These are phyloP conservation scores for Plasmodium billcollinsi DNA, from an alignment of 169 alveolate genomes.

Conservation along the genomic window DNA sequence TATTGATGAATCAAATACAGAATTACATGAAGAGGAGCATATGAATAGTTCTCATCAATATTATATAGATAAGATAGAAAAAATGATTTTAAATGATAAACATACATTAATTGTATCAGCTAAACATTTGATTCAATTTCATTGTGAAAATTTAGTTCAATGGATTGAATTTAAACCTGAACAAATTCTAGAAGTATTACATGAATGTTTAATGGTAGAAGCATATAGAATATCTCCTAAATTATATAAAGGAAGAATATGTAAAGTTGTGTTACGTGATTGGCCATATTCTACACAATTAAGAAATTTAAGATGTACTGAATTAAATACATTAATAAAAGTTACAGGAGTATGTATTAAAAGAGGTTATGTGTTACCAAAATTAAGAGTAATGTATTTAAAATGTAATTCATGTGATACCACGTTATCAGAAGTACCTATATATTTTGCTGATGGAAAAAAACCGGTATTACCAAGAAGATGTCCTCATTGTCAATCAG, in stretches of 20 bases:
- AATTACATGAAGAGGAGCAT: constrained; percentile 73
- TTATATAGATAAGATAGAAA: constrained; percentile 86
- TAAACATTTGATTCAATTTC: constrained; percentile 86
- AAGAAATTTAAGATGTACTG: constrained; percentile 94
- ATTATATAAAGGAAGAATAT: constrained; percentile 85
- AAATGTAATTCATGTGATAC: constrained; percentile 91
- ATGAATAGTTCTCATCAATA: constrained; percentile 78
- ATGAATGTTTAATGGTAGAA: constrained; percentile 88
- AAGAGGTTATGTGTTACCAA: constrained; percentile 95
- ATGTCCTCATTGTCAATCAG: constrained; percentile 95
- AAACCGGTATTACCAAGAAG: constrained; percentile 88
- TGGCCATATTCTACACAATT: constrained; percentile 94
- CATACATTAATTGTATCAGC: constrained; percentile 87
- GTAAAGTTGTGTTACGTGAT: constrained; percentile 90
- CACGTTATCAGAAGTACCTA: constrained; percentile 85
- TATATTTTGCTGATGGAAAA: constrained; percentile 84
- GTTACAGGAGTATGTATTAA: constrained; percentile 95
- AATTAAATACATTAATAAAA: constrained; percentile 94
- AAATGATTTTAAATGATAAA: constrained; percentile 90
- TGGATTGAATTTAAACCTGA: constrained; percentile 87
- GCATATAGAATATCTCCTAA: constrained; percentile 85
- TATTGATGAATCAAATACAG: constrained; percentile 70
- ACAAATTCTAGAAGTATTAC: constrained; percentile 87
- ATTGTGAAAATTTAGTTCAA: constrained; percentile 86
- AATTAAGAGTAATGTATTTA: constrained; percentile 91